Evolutionary conservation across 2,329 filamentous ascomycete species (phyloP), one percentile per base, ranked within the genome.

Genomic region (Botrytis byssoidea): DNA sequence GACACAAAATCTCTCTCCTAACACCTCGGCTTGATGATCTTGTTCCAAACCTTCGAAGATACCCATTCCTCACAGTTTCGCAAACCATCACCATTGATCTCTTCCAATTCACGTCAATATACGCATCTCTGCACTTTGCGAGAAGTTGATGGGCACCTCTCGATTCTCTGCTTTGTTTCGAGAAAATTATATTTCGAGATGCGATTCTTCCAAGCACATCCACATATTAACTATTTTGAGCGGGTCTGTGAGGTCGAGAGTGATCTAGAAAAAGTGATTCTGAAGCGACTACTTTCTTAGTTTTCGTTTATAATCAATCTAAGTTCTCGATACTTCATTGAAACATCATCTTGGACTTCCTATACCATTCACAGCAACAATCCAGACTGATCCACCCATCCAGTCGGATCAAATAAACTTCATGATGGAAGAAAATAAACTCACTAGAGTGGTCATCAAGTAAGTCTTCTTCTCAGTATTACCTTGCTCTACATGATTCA

Each of bases 81-180:
- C 22, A 37, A 7, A 40, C 14, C 5, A 3, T 40, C 10, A 29
- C 12, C 1, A 37, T 37, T 40, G 20, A 40, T 40, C 8, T 2
- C n/a, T 32, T 46, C 16, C 3, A 25, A 22, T 46, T 1, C 4
- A 65, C 18, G 14, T 10, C 29, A 20, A 1, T 8, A 2, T 32
- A 22, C 22, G 18, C 3, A 29, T 0, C 14, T 1, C 2, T 2
- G 5, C 14, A 5, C 9, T 14, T 18, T 0, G 14, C 3, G 6
- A 4, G 61, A 65, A 65, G n/a, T 14, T 7, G 14, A 9, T 8
- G 12, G 63, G 25, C 1, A 35, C 42, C 18, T 65, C 63, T 65
- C n/a, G 42, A 8, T 18, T 16, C 42, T 46, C 18, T 22, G 29
- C 2, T 12, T 18, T 32, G n/a, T 44, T 44, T 65, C 61, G 29